These are phyloP conservation scores for Chlamydomonas eustigma DNA, from an alignment of 139 green algal genomes.

Conservation along the genomic window DNA sequence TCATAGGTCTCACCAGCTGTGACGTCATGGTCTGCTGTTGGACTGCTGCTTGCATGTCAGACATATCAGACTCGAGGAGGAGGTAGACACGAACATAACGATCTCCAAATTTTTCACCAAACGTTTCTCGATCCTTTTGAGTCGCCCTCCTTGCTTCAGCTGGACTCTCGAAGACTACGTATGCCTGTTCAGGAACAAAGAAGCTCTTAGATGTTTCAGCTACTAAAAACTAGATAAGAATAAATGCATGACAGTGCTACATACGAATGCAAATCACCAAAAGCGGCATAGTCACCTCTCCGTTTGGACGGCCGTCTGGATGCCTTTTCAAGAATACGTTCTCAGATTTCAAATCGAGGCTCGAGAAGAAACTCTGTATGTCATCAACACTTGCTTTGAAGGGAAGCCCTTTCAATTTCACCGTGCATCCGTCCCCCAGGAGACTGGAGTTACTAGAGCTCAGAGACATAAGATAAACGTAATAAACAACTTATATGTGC, in stretches of 20 bases:
- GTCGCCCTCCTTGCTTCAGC: constrained; percentile 54
- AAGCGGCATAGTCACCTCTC: constrained; percentile 58
- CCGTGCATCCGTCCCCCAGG: neutral
- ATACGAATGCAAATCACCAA: neutral
- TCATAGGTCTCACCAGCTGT: constrained; percentile 16
- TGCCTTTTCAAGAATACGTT: constrained; percentile 45
- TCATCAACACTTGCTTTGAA: constrained; percentile 58
- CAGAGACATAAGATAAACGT: neutral
- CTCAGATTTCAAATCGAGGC: constrained; percentile 27
- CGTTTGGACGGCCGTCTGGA: constrained; percentile 52
- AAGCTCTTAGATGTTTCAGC: neutral
- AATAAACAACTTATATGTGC: no score
- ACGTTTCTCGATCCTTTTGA: constrained; percentile 70
- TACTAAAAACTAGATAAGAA: neutral
- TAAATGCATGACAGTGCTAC: neutral
- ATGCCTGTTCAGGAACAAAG: constrained; percentile 43
- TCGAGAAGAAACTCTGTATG: constrained; percentile 61
- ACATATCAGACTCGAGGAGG: constrained; percentile 49
- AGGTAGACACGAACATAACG: constrained; percentile 70
- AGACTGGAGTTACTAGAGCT: neutral
- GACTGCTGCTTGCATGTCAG: constrained; percentile 52
- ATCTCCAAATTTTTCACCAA: constrained; percentile 64
- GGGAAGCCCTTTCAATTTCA: constrained; percentile 47
- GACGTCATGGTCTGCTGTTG: constrained; percentile 32
- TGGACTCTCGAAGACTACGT: constrained; percentile 53